Conservation (phyloP, 352 stramenopile genomes). For the Phytophthora vignae region DNA sequence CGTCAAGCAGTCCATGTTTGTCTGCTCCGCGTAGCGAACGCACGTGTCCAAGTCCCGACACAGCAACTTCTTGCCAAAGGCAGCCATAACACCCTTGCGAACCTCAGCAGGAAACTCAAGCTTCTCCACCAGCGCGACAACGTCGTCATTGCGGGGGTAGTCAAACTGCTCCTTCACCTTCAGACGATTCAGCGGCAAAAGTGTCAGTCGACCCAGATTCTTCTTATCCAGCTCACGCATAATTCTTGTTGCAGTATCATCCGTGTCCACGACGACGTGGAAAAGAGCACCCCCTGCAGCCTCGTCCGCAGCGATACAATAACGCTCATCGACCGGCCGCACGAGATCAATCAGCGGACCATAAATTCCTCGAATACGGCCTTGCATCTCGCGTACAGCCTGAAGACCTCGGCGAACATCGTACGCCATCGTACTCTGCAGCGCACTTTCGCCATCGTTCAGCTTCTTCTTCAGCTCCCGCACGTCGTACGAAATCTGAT, state of each 20-base stretch:
- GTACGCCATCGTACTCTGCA: conserved; percentile 88
- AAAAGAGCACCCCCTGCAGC: conserved; percentile 97
- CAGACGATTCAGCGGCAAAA: conserved; percentile 95
- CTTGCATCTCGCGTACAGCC: conserved; percentile 90
- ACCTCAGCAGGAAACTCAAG: conserved; percentile 89
- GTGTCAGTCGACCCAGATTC: conserved; percentile 96
- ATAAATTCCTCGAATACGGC: conserved; percentile 86
- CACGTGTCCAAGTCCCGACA: conserved; percentile 94
- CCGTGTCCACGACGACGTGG: conserved; percentile 99
- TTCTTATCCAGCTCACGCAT: conserved; percentile 96
- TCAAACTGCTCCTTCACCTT: conserved; percentile 85
- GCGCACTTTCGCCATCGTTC: conserved; percentile 71
- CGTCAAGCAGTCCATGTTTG: conserved; percentile 98
- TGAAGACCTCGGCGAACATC: conserved; percentile 87
- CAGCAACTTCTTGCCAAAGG: conserved; percentile 98
- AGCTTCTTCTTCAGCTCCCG: conserved; percentile 79
- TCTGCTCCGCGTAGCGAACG: conserved; percentile 76
- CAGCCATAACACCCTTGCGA: conserved; percentile 92
- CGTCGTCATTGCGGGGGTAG: conserved; percentile 83
- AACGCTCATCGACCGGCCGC: conserved; percentile 85
- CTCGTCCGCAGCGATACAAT: conserved; percentile 96
- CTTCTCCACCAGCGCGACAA: conserved; percentile 87
- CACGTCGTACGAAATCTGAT: conserved; percentile 79
- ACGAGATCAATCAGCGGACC: conserved; percentile 98
- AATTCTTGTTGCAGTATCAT: conserved; percentile 95